Conservation (phyloP, 805 yeast genomes). For the Torulaspora franciscae region DNA sequence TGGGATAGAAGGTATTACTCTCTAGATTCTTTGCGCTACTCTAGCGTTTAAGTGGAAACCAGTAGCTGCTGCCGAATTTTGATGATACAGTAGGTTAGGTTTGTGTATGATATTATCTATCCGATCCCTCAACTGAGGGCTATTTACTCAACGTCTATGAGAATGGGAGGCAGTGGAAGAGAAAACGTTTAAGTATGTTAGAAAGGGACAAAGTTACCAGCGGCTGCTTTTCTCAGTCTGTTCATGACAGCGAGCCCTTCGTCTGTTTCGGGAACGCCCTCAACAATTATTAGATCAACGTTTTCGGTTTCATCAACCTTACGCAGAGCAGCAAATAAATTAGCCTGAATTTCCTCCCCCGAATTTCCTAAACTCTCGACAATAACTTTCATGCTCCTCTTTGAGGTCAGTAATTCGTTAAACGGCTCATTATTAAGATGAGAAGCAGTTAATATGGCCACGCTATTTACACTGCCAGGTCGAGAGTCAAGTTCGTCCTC, state of each 20-base stretch:
- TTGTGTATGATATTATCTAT: conserved; percentile 1
- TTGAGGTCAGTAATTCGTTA: conserved; percentile 1
- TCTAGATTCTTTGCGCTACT: conserved; percentile 19
- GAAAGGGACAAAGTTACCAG: conserved; percentile 35
- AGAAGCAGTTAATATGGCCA: conserved; percentile 52
- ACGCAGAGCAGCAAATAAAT: conserved; percentile 66
- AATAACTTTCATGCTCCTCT: conserved; percentile 6
- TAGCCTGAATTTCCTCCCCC: conserved; percentile 60
- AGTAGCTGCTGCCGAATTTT: not conserved
- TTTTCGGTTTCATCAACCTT: conserved; percentile 60
- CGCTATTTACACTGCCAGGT: conserved; percentile 27
- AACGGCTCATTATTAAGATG: conserved; percentile 11
- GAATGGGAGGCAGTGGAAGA: not conserved
- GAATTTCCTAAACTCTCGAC: conserved; percentile 40
- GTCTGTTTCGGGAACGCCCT: conserved; percentile 66
- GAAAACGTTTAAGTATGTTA: conserved; percentile 1
- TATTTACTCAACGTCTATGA: not conserved
- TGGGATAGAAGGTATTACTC: conserved; percentile 21
- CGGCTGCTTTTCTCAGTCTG: conserved; percentile 78
- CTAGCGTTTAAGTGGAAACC: conserved; percentile 15
- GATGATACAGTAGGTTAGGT: not conserved
- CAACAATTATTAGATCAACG: conserved; percentile 74
- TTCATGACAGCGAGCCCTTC: conserved; percentile 97
- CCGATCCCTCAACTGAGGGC: not conserved
- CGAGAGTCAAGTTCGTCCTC: conserved; percentile 9